phyloP scores from a whole-genome alignment of 345 rosid genomes.

The Brassica napus region DNA sequence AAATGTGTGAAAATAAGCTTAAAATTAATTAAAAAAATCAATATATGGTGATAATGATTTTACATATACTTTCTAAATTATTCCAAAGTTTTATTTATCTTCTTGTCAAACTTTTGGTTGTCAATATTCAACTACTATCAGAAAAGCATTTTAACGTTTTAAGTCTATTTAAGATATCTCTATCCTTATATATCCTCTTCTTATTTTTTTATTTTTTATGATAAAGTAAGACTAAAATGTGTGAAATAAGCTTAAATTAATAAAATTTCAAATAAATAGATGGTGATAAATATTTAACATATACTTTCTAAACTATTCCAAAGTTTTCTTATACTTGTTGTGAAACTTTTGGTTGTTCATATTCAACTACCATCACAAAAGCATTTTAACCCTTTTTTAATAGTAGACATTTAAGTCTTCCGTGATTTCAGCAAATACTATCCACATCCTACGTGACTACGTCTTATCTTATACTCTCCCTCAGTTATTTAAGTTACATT shows the following conservation, averaged over 20 bases:
- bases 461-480: background rate
- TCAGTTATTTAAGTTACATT: too few relatives aligned
- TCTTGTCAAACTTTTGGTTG: background rate
- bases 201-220: background rate
- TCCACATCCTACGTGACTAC: conserved; percentile 23
- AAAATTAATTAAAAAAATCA: background rate
- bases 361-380: background rate
- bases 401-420: background rate
- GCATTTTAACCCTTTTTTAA: background rate
- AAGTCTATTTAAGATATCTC: background rate
- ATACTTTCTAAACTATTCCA: background rate
- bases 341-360: background rate
- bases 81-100: background rate
- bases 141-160: background rate
- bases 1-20: conserved; percentile 1
- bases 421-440: conserved; percentile 27
- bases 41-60: background rate
- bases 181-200: background rate
- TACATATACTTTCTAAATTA: conserved; percentile 1
- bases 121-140: background rate
- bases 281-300: background rate
- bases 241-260: background rate
- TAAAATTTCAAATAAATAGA: background rate
- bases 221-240: background rate
- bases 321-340: background rate